Percentiles rank a stretch among this genome's conserved stretches.
These are phyloP conservation scores for Phytophthora fragariaefolia DNA, from an alignment of 352 stramenopile species.

Conservation along the genomic window DNA sequence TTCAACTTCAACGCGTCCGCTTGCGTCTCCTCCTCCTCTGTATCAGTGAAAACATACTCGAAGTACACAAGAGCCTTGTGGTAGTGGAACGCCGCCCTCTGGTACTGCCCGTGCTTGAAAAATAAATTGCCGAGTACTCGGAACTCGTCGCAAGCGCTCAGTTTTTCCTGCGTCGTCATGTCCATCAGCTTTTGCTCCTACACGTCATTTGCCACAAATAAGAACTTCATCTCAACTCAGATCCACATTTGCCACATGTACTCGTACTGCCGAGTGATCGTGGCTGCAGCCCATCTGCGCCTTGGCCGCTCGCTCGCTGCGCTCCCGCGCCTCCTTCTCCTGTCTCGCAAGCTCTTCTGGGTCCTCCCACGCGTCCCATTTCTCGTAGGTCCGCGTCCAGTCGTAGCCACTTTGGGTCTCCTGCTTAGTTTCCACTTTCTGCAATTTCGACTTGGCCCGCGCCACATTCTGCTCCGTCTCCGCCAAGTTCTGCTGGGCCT, in stretches of 20 bases:
- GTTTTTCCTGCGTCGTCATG: slow-evolving; percentile 73
- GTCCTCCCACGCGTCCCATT: slow-evolving; percentile 84
- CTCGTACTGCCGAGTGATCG: slow-evolving; percentile 76
- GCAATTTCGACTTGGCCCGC: slow-evolving; percentile 46
- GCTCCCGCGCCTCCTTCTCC: slow-evolving; percentile 69
- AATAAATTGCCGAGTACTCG: slow-evolving; percentile 74
- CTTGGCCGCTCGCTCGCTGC: slow-evolving; percentile 57
- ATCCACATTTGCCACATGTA: slow-evolving; percentile 1
- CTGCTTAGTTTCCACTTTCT: slow-evolving; percentile 28
- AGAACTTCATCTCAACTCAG: no score
- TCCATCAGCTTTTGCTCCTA: slow-evolving; percentile 89
- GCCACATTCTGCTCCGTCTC: slow-evolving; percentile 52
- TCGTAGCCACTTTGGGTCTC: slow-evolving; percentile 49
- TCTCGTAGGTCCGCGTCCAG: slow-evolving; percentile 82
- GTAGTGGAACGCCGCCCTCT: slow-evolving; percentile 82
- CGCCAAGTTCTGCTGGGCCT: slow-evolving; percentile 43
- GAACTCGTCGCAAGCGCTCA: slow-evolving; percentile 72
- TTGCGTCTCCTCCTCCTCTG: slow-evolving; percentile 51
- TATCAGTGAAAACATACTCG: slow-evolving; percentile 87
- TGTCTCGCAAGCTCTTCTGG: slow-evolving; percentile 75
- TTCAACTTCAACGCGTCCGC: slow-evolving; percentile 64
- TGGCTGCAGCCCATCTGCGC: slow-evolving; percentile 76
- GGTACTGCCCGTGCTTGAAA: slow-evolving; percentile 82
- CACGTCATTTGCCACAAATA: slow-evolving; percentile 19
- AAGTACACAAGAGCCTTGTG: slow-evolving; percentile 88